Conservation (phyloP, 2,329 filamentous ascomycete genomes). For the Fusarium concolor region DNA sequence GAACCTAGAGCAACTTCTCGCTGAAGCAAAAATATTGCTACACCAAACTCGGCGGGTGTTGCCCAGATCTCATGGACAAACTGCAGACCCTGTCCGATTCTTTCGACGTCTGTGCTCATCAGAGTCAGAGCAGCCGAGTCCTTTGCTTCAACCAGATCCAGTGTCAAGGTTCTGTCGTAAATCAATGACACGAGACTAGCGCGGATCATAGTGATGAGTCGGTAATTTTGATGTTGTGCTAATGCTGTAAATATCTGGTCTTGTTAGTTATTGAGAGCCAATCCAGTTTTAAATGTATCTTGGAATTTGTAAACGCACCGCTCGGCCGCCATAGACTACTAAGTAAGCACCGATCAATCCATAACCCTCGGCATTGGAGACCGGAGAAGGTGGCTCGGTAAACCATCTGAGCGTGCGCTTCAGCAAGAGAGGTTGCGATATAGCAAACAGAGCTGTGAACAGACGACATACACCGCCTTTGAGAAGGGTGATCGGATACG, state of each 20-base stretch:
- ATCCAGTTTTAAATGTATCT: neutral
- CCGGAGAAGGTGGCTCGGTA: neutral
- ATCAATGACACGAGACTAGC: neutral
- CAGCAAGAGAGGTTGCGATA: neutral
- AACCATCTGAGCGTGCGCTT: neutral
- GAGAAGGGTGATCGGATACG: neutral
- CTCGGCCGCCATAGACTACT: neutral
- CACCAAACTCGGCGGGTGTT: conserved; percentile 54
- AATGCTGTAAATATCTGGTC: conserved; percentile 38
- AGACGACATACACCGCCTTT: neutral
- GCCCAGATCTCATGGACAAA: conserved; percentile 49
- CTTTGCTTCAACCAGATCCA: neutral
- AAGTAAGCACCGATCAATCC: neutral
- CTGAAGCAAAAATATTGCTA: conserved; percentile 48
- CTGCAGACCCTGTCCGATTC: conserved; percentile 36
- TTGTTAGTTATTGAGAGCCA: neutral
- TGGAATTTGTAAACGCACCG: neutral
- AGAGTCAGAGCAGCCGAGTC: conserved; percentile 54
- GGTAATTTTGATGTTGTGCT: conserved; percentile 29
- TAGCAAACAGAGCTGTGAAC: neutral
- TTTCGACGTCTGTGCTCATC: conserved; percentile 59
- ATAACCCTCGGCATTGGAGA: neutral
- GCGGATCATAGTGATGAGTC: neutral
- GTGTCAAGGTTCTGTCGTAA: neutral
- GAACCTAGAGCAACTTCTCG: conserved; percentile 57